Conservation (phyloP, 805 yeast genomes). For the Ogataea nitratoaversa region DNA sequence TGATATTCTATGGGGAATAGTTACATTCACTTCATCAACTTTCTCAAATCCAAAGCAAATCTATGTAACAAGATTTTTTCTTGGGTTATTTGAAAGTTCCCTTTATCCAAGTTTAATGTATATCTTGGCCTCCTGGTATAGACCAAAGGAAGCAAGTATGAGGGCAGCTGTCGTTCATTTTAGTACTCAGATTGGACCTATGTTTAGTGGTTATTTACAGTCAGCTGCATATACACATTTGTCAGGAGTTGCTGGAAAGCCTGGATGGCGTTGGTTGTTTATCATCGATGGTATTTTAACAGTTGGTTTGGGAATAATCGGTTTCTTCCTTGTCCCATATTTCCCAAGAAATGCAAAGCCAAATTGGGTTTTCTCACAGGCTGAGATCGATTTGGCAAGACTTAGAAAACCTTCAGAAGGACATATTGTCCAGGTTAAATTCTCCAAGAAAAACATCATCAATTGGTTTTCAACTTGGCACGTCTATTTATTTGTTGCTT, state of each 20-base stretch:
- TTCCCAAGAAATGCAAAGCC: constrained; percentile 42
- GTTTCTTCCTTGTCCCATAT: constrained; percentile 54
- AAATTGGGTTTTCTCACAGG: constrained; percentile 2
- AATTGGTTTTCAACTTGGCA: constrained; percentile 47
- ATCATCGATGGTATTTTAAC: constrained; percentile 57
- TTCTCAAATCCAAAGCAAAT: constrained; percentile 40
- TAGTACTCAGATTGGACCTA: constrained; percentile 55
- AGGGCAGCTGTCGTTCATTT: constrained; percentile 46
- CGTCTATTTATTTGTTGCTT: constrained; percentile 43
- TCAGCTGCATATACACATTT: constrained; percentile 44
- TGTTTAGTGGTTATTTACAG: constrained; percentile 57
- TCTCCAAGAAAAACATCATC: background rate
- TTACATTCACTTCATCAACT: too few relatives aligned
- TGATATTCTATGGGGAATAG: too few relatives aligned
- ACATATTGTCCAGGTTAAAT: background rate
- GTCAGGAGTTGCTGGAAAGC: constrained; percentile 35
- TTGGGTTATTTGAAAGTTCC: constrained; percentile 53
- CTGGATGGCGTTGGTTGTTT: constrained; percentile 45
- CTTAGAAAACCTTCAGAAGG: background rate
- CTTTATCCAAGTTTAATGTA: constrained; percentile 37
- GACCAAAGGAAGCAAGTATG: constrained; percentile 29
- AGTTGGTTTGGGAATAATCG: constrained; percentile 49
- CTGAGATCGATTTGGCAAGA: background rate
- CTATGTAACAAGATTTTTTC: constrained; percentile 53
- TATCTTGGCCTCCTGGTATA: constrained; percentile 35